Evolutionary conservation across 768 basidiomycete genomes (phyloP).

Genomic region (Panaeolus papilionaceus): DNA sequence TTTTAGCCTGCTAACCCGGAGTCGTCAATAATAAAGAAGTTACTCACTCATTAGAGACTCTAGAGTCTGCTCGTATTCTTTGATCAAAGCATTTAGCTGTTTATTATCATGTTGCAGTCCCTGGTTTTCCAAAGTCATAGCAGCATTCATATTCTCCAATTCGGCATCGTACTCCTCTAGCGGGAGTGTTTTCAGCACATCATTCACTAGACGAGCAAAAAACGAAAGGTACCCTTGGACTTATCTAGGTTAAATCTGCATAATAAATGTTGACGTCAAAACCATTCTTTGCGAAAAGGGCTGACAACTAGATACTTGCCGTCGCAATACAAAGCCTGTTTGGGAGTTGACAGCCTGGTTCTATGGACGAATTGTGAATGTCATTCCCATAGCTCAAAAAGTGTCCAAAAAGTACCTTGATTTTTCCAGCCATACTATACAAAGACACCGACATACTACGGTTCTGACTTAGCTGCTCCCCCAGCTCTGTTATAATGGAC

Average conservation of each 20-base stretch:
- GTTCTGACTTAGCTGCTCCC: conserved; percentile 85
- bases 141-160: conserved; percentile 85
- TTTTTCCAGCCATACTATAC: conserved; percentile 72
- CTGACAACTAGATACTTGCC: conserved; percentile 47
- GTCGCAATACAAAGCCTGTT: conserved; percentile 89
- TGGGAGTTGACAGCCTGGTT: conserved; percentile 89
- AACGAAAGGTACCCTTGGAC: conserved; percentile 63
- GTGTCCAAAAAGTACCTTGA: conserved; percentile 71
- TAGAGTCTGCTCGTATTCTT: conserved; percentile 96
- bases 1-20: conserved; percentile 16
- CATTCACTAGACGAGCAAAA: conserved; percentile 14
- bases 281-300: background rate
- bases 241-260: conserved; percentile 89
- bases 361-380: conserved; percentile 42
- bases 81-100: conserved; percentile 87
- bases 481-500: conserved; percentile 76
- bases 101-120: conserved; percentile 92
- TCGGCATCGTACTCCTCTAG: conserved; percentile 91
- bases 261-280: conserved; percentile 12
- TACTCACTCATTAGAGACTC: conserved; percentile 87
- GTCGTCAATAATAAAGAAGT: conserved; percentile 20
- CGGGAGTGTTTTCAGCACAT: conserved; percentile 10
- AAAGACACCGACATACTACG: conserved; percentile 72
- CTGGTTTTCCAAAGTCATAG: conserved; percentile 84
- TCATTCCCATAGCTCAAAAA: background rate